phyloP scores from a whole-genome alignment of 1,284 basidiomycete species.

The Sutorius eximius region DNA sequence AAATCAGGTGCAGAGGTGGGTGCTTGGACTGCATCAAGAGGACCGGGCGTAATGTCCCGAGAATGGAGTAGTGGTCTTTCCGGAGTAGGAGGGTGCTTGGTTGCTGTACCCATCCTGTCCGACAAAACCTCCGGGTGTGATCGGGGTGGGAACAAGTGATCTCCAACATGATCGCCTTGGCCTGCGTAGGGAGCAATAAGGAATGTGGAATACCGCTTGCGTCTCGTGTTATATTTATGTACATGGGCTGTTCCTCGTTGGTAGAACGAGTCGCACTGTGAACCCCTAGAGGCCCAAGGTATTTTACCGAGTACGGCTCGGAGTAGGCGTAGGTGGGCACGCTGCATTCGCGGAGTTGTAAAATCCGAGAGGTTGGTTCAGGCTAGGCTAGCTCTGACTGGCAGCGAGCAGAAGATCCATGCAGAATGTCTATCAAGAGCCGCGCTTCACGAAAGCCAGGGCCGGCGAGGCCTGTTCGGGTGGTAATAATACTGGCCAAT shows the following conservation, averaged over 20 bases:
- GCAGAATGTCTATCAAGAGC: constrained; percentile 11
- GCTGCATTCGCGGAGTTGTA: constrained; percentile 35
- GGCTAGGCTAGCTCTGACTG: background rate
- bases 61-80: background rate
- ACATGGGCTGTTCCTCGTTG: constrained; percentile 5
- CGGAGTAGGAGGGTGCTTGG: background rate
- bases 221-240: constrained; percentile 20
- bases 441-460: constrained; percentile 10
- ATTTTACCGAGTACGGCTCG: background rate
- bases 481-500: constrained; percentile 34
- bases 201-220: background rate
- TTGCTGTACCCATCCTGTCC: constrained; percentile 7
- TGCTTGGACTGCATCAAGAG: constrained; percentile 1
- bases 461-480: constrained; percentile 1
- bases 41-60: constrained; percentile 5
- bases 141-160: constrained; percentile 15
- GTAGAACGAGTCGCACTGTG: background rate
- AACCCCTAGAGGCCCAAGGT: background rate
- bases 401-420: background rate
- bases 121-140: constrained; percentile 6
- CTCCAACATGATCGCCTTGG: constrained; percentile 5
- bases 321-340: constrained; percentile 20
- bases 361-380: constrained; percentile 10
- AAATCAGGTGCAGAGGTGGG: constrained; percentile 17
- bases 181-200: constrained; percentile 1